Evolutionary conservation across 441 rosid species (phyloP).

Genomic region (Omphalea diandra): DNA sequence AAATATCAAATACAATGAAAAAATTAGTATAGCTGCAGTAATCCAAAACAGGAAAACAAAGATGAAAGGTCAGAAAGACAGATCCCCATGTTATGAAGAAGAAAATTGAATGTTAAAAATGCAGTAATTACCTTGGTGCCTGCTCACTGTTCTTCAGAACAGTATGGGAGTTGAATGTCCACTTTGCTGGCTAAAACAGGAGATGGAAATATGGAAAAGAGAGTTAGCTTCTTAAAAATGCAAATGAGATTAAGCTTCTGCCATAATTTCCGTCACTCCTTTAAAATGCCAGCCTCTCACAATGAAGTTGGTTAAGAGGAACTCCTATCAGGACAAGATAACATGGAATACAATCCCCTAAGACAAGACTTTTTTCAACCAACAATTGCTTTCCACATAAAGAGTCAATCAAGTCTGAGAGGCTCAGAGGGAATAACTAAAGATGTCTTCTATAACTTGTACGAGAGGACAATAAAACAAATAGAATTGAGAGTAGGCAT

Average conservation of each 20-base stretch:
- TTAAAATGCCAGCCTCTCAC: background rate
- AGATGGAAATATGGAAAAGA: constrained; percentile 20
- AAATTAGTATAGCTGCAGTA: background rate
- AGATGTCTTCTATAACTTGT: no score
- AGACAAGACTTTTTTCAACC: background rate
- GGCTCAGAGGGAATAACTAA: background rate
- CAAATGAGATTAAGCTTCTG: constrained; percentile 17
- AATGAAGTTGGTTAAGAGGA: background rate
- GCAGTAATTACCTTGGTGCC: constrained; percentile 68
- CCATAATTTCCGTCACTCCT: constrained; percentile 8
- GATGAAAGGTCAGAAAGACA: background rate
- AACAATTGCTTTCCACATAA: background rate
- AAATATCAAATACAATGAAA: background rate
- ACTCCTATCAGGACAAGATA: background rate
- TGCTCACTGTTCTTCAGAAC: constrained; percentile 76
- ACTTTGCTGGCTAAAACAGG: constrained; percentile 69
- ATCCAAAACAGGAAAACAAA: background rate
- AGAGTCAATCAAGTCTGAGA: background rate
- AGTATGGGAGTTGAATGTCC: constrained; percentile 84
- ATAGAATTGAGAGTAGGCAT: no score
- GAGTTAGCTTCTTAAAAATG: constrained; percentile 27
- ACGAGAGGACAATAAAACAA: background rate
- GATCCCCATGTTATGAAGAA: background rate
- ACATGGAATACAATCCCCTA: background rate
- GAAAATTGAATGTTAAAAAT: background rate